Base-by-base conservation (phyloP, 2,329 filamentous ascomycete species). In the Ascochyta pisi region DNA sequence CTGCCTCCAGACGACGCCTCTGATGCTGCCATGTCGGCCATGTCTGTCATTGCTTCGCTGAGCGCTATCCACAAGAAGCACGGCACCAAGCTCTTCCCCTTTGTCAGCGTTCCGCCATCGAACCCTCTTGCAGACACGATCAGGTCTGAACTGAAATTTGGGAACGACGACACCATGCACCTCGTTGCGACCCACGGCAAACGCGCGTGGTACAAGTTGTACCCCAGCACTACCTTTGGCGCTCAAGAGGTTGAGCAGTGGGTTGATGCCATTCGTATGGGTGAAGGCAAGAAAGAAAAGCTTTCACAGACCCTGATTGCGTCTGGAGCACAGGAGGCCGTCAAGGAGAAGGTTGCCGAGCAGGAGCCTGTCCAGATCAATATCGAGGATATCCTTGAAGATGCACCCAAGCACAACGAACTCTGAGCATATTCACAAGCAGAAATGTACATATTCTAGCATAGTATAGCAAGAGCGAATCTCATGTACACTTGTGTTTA, bases 261-360 rank as follows among this genome's bases (percentile, higher is more conserved):
- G 92, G 86, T 99, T 56, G 95, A 99, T 69, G 83, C 86, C n/a
- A 92, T 98, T 60, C 88, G 92, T 34, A 84, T 99, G 82, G 91
- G 93, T 48, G 94, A 98, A 71, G 90, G 91, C 2, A 79, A 84
- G 56, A 97, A 94, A 82, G 83, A 87, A 67, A 90, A 86, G 65
- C 71, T 93, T 15, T 82, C 81, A 37, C 84, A 89, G 56, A 69
- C 69, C 4, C 42, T 82, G 33, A 61, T 82, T 9, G 66, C 71
- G 6, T 58, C 60, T 23, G 63, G 56, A 4, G 63, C 71, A 38
- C 67, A 59, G 38, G 57, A 56, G 15, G 50, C 61, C 24, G 60
- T 38, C 10, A 61, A 64, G 42, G 57, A 67, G 41, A 68, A 73
- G 54, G 42, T 56, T 3, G 59, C 58, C 7, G 68, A 69, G 19